Evolutionary conservation across 306 rosid genomes (phyloP).

Genomic region (Glycine latifolia): DNA sequence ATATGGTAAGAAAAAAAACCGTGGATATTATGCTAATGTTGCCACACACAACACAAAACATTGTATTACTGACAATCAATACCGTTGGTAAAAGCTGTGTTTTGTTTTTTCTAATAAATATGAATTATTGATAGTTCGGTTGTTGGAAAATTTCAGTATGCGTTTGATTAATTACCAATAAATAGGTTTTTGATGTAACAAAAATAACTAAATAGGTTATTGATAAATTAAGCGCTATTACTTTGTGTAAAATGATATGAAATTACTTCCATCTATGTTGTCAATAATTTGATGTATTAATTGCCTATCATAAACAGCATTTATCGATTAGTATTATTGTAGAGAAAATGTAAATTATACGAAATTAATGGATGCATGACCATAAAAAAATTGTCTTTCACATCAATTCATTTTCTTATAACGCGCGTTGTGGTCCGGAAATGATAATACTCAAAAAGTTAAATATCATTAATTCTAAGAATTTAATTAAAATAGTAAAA

Average conservation of each 20-base stretch:
- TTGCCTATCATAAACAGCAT: too few relatives aligned
- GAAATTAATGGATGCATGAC: background rate
- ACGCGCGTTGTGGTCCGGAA: background rate
- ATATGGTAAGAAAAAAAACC: too few relatives aligned
- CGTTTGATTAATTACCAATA: background rate
- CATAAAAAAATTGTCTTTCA: background rate
- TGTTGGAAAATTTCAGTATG: background rate
- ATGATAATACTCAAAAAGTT: background rate
- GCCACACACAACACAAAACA: too few relatives aligned
- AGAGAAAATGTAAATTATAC: background rate
- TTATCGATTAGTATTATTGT: background rate
- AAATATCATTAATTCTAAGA: background rate
- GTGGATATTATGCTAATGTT: too few relatives aligned
- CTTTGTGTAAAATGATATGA: background rate
- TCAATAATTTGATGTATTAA: too few relatives aligned
- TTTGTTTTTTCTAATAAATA: too few relatives aligned
- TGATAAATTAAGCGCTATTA: background rate
- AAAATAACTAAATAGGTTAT: background rate
- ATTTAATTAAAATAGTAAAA: background rate
- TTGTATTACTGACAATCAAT: too few relatives aligned
- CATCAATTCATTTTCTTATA: background rate
- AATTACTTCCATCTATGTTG: background rate
- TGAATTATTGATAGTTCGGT: background rate
- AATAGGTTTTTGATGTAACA: too few relatives aligned
- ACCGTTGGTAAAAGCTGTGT: too few relatives aligned